phyloP scores from a whole-genome alignment of 805 yeast genomes.

The Wickerhamiella australiensis region DNA sequence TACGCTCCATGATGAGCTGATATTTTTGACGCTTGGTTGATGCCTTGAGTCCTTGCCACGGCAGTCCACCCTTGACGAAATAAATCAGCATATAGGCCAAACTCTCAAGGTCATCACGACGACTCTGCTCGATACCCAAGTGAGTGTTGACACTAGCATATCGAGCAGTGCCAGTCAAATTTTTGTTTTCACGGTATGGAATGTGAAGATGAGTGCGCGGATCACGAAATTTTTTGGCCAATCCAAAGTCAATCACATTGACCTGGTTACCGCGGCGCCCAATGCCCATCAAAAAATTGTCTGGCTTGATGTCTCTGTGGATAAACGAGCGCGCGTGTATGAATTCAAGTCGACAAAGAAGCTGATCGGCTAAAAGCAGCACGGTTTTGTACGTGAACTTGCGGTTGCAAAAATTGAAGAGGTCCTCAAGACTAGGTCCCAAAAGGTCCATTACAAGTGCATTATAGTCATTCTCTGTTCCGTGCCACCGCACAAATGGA shows the following conservation, averaged over 20 bases:
- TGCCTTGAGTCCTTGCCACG: slow-evolving; percentile 98
- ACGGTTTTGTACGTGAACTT: slow-evolving; percentile 90
- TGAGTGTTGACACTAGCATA: slow-evolving; percentile 93
- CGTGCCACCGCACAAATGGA: slow-evolving; percentile 94
- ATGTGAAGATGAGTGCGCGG: slow-evolving; percentile 90
- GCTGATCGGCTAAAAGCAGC: slow-evolving; percentile 82
- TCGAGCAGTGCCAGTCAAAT: slow-evolving; percentile 94
- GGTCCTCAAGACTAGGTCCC: slow-evolving; percentile 91
- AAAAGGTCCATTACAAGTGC: slow-evolving; percentile 93
- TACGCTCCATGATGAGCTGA: slow-evolving; percentile 90
- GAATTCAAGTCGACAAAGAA: slow-evolving; percentile 86
- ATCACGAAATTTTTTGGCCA: slow-evolving; percentile 88
- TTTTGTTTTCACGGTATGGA: slow-evolving; percentile 92
- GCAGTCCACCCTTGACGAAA: slow-evolving; percentile 89
- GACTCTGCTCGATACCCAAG: slow-evolving; percentile 89
- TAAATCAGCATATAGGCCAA: slow-evolving; percentile 89
- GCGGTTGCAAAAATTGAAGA: slow-evolving; percentile 91
- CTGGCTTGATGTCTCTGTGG: slow-evolving; percentile 76
- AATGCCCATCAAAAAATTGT: slow-evolving; percentile 75
- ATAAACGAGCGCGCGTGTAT: slow-evolving; percentile 89
- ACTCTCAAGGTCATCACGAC: slow-evolving; percentile 93
- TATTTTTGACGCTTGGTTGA: slow-evolving; percentile 94
- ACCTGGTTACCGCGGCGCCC: slow-evolving; percentile 93
- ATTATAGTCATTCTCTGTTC: slow-evolving; percentile 90
- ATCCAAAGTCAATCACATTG: slow-evolving; percentile 86